Conservation (phyloP, 2,329 filamentous ascomycete species). For the Fusarium marasasianum region DNA sequence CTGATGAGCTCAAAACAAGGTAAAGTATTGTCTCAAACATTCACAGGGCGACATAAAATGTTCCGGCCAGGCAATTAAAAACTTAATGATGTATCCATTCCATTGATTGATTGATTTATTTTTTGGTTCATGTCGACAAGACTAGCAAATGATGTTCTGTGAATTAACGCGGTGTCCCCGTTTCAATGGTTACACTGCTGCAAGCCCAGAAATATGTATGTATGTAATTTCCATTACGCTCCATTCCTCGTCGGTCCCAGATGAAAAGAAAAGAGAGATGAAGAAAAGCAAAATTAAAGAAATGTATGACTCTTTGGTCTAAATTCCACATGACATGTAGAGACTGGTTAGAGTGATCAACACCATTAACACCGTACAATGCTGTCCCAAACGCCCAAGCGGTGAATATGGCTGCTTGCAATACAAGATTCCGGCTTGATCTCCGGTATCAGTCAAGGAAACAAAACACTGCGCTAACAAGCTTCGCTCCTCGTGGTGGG, state of each 20-base stretch:
- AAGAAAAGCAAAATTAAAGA: slow-evolving; percentile 47
- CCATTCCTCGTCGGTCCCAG: slow-evolving; percentile 20
- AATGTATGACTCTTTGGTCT: slow-evolving; percentile 50
- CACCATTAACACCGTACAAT: slow-evolving; percentile 67
- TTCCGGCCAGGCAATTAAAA: not conserved
- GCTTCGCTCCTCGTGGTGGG: slow-evolving; percentile 37
- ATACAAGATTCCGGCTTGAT: slow-evolving; percentile 57
- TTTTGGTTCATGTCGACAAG: slow-evolving; percentile 21
- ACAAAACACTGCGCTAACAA: slow-evolving; percentile 40
- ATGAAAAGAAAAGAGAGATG: slow-evolving; percentile 42
- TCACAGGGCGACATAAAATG: not conserved
- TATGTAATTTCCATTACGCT: slow-evolving; percentile 27
- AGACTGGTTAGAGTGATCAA: slow-evolving; percentile 54
- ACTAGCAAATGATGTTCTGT: slow-evolving; percentile 26
- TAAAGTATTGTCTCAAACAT: slow-evolving; percentile 2
- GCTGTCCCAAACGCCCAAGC: slow-evolving; percentile 65
- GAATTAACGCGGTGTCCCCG: slow-evolving; percentile 34
- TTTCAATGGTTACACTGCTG: slow-evolving; percentile 20
- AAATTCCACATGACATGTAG: slow-evolving; percentile 49
- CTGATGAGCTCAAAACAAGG: not conserved
- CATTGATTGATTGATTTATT: slow-evolving; percentile 10
- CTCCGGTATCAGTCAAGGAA: slow-evolving; percentile 40
- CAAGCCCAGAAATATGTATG: slow-evolving; percentile 28
- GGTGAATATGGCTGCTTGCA: slow-evolving; percentile 58
- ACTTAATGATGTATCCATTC: slow-evolving; percentile 25